Conservation (phyloP, 2,329 filamentous ascomycete genomes). For the Fusarium armeniacum region DNA sequence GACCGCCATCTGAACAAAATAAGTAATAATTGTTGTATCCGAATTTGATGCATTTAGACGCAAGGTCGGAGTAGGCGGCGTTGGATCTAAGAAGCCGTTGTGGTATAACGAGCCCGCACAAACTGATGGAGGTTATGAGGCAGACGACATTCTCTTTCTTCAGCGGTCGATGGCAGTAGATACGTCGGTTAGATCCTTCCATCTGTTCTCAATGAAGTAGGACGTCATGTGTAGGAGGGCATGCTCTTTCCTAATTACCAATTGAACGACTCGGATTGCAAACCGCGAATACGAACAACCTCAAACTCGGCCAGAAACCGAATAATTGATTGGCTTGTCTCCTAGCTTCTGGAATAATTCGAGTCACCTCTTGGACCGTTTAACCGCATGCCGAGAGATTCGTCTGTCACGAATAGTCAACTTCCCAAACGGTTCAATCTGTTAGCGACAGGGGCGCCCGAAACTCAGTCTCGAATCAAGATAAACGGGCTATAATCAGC, state of each 20-base stretch:
- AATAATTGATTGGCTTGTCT: background rate
- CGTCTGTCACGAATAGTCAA: background rate
- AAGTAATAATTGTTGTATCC: background rate
- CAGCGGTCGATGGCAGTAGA: background rate
- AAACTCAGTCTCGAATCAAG: conserved; percentile 3
- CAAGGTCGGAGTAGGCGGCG: background rate
- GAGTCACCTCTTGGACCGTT: background rate
- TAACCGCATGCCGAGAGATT: background rate
- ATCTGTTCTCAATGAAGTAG: background rate
- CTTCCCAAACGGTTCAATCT: background rate
- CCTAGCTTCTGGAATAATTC: background rate
- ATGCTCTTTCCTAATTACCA: background rate
- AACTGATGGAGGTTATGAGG: background rate
- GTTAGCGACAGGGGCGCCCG: conserved; percentile 11
- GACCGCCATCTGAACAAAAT: background rate
- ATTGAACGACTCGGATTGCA: background rate
- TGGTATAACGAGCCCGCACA: background rate
- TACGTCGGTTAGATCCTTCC: background rate
- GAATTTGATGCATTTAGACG: fast-evolving
- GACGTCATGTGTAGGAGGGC: background rate
- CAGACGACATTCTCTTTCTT: background rate
- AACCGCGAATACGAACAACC: conserved; percentile 3
- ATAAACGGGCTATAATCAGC: background rate
- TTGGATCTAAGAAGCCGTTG: background rate
- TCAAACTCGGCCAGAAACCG: background rate